Evolutionary conservation across 2,329 filamentous ascomycete genomes (phyloP), one percentile per base, ranked within the genome.

Genomic region (Colletotrichum sp.): DNA sequence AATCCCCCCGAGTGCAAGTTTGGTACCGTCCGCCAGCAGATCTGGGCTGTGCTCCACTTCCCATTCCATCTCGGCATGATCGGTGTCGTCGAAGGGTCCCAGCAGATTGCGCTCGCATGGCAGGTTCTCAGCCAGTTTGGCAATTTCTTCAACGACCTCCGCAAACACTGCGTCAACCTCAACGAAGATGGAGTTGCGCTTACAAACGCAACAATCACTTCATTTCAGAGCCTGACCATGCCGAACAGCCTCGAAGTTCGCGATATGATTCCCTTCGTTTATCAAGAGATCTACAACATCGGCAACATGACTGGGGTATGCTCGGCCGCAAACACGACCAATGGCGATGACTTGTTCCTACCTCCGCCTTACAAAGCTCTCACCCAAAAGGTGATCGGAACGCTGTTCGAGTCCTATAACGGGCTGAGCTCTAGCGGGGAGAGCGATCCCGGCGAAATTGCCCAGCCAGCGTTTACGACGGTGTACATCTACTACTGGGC

Each of bases 61-160:
- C 90, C 90, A 0, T 89, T 91, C 75, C 90, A 92, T 78, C 85
- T 91, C 4, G 84, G 86, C 18, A 86, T 92, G 24, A 88, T 92
- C 24, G 87, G 91, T n/a, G 84, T 90, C 7, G 87, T 90, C 4
- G 90, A 92, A 81, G 90, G 90, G 16, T 82, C 84, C 8, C 89
- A 89, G 24, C 88, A 90, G 74, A 85, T 90, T 21, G 76, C 72
- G 15, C 66, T 77, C 5, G 76, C 77, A 2, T 72, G 76, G 65
- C 62, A 76, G 34, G 72, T 78, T 6, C 69, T 77, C 5, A 60
- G 57, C 52, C 62, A 68, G 34, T 76, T 71, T 32, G 30, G 67
- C 59, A n/a, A 69, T 15, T 72, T 77, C 39, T 63, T 72, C 24
- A 30, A 13, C 8, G 39, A 66, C 16, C n/a, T 76, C 8, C 68